A percentile compares a stretch with the other conserved stretches of the same genome.
These are phyloP conservation scores for Aspergillus bridgeri DNA, from an alignment of 495 filamentous ascomycete species.

Conservation along the genomic window DNA sequence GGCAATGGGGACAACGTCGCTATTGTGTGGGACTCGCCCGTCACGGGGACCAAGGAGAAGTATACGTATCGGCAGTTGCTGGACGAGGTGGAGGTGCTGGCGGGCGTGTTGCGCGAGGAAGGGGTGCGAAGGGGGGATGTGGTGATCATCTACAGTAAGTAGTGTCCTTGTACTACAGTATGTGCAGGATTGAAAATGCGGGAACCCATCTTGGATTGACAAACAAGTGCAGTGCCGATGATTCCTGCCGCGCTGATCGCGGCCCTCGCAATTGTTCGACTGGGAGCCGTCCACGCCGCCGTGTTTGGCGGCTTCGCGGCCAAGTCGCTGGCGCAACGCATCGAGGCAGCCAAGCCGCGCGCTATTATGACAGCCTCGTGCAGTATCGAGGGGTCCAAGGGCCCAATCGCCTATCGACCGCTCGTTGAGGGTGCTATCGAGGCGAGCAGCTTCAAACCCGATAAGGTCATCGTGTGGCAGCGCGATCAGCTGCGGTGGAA, in stretches of 20 bases:
- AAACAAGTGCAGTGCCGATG: conserved; percentile 73
- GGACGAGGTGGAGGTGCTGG: conserved; percentile 78
- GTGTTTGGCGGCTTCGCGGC: conserved; percentile 92
- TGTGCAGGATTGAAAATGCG: not conserved
- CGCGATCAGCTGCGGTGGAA: conserved; percentile 75
- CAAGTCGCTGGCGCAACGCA: conserved; percentile 78
- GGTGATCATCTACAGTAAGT: conserved; percentile 86
- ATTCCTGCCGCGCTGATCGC: conserved; percentile 84
- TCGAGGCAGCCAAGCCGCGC: conserved; percentile 73
- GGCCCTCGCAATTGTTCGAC: conserved; percentile 72
- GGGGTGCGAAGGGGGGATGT: conserved; percentile 84
- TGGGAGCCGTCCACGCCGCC: conserved; percentile 86
- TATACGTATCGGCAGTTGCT: conserved; percentile 73
- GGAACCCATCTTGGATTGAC: not conserved
- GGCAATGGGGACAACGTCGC: conserved; percentile 70
- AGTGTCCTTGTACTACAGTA: not conserved
- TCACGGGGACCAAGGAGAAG: conserved; percentile 68
- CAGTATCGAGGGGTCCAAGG: conserved; percentile 85
- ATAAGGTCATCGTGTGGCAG: conserved; percentile 71
- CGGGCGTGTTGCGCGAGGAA: conserved; percentile 77
- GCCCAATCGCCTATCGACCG: conserved; percentile 64
- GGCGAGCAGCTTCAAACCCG: conserved; percentile 58
- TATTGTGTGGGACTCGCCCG: conserved; percentile 85
- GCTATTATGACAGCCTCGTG: conserved; percentile 86
- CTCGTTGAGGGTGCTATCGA: conserved; percentile 66